Evolutionary conservation across 768 basidiomycete genomes (phyloP), one percentile per base, ranked within the genome.

Genomic region (Brasilioporus rufonigricans): DNA sequence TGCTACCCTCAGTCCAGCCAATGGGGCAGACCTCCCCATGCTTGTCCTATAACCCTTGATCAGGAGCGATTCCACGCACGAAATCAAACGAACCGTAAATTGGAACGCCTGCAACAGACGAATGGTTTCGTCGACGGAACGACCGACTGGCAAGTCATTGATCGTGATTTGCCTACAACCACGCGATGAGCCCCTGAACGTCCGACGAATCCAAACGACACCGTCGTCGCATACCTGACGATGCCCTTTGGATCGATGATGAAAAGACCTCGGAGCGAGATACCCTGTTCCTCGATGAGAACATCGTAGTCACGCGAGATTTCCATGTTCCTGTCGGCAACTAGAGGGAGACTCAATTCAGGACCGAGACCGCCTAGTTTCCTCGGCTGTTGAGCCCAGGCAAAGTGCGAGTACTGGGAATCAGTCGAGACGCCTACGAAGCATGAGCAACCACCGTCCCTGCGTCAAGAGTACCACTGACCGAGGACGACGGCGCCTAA

Each of bases 91-190:
- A 66, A 91, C 89, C 13, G 84, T 84, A 72, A 89, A 93, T 67
- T 95, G 93, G 87, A 96, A 94, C 21, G 94, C 94, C 73, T 95
- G 86, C 74, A 97, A 76, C 46, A 97, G 84, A 55, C 94, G 88
- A 50, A 94, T 62, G 2, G 93, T 94, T 76, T 97, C 94, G 35
- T 93, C 93, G 50, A 96, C 93, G 3, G 91, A 93, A 50, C 94
- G 89, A n/a, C 94, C 94, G 46, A 96, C 93, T 14, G 93, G 91
- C 38, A 95, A 81, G 71, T 97, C 94, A 68, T 96, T 96, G 57
- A 96, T 77, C 51, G 91, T 92, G 61, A 90, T 87, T 77, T 91
- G 87, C 57, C 87, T 89, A 40, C 51, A 38, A 19, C 18, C 48
- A n/a, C 5, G 18, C 18, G 14, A 38, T 48, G 19, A 53, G 39